Percentiles rank a stretch among this genome's conserved stretches.
These are phyloP conservation scores for Fusarium zealandicum DNA, from an alignment of 2,329 filamentous ascomycete species.

Conservation along the genomic window DNA sequence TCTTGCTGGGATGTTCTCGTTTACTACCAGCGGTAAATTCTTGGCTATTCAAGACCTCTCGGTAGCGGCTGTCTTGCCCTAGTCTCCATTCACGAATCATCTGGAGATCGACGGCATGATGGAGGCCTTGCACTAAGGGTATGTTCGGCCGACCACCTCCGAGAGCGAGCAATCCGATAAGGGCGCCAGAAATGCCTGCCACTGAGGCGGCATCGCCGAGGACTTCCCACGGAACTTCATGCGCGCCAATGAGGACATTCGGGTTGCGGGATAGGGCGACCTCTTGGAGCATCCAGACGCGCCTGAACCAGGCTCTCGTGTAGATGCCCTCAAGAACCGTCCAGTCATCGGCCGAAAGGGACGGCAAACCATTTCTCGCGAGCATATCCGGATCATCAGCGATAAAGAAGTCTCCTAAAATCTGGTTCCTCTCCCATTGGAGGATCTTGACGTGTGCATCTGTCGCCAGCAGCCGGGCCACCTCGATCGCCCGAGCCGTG, in stretches of 20 bases:
- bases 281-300: constrained; percentile 44
- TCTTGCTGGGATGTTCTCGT: constrained; percentile 4
- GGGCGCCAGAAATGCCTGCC: constrained; percentile 18
- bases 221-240: constrained; percentile 26
- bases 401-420: constrained; percentile 26
- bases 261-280: constrained; percentile 33
- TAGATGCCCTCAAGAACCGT: constrained; percentile 24
- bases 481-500: constrained; percentile 15
- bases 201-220: constrained; percentile 27
- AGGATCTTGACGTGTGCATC: constrained; percentile 27
- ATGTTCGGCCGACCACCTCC: not conserved
- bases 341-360: constrained; percentile 26
- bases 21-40: constrained; percentile 28
- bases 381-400: constrained; percentile 24
- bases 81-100: constrained; percentile 31
- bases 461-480: constrained; percentile 8
- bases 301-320: constrained; percentile 38
- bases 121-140: constrained; percentile 18
- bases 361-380: constrained; percentile 26
- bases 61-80: constrained; percentile 15
- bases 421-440: constrained; percentile 17
- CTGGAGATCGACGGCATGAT: constrained; percentile 28
- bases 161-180: constrained; percentile 22
- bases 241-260: constrained; percentile 31
- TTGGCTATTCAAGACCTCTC: constrained; percentile 3